phyloP scores from a whole-genome alignment of 2,329 filamentous ascomycete species.

The Meredithiella fracta region DNA sequence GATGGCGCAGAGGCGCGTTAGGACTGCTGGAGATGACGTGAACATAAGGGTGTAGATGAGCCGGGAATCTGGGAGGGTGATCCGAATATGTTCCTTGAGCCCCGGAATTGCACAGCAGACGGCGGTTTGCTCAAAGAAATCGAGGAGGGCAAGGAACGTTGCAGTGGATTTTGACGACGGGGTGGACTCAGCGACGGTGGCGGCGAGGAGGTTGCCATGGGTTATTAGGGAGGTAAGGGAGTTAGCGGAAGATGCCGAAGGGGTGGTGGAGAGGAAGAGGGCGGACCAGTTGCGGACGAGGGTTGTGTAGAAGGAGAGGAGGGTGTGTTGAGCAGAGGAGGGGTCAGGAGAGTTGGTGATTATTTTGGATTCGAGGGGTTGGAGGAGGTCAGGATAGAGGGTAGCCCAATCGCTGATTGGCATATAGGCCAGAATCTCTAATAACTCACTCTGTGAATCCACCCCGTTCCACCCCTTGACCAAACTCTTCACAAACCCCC shows the following conservation, averaged over 20 bases:
- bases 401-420: constrained; percentile 38
- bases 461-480: constrained; percentile 46
- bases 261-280: constrained; percentile 26
- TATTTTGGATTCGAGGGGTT: constrained; percentile 25
- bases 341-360: constrained; percentile 18
- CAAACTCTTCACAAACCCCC: constrained; percentile 34
- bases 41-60: constrained; percentile 60
- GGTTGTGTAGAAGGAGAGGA: constrained; percentile 51
- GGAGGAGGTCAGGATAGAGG: constrained; percentile 34
- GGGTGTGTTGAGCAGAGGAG: constrained; percentile 30
- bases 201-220: constrained; percentile 38
- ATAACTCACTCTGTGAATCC: constrained; percentile 34
- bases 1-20: constrained; percentile 53
- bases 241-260: not conserved
- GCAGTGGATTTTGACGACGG: constrained; percentile 21
- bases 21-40: constrained; percentile 40
- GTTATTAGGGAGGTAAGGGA: constrained; percentile 26
- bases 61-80: constrained; percentile 49
- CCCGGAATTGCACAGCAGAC: constrained; percentile 36
- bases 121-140: constrained; percentile 52
- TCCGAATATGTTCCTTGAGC: constrained; percentile 39
- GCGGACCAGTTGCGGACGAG: constrained; percentile 46
- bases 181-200: constrained; percentile 41
- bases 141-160: constrained; percentile 41
- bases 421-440: constrained; percentile 40